phyloP scores from a whole-genome alignment of 2,329 filamentous ascomycete species.

The Bipolaris cookei region DNA sequence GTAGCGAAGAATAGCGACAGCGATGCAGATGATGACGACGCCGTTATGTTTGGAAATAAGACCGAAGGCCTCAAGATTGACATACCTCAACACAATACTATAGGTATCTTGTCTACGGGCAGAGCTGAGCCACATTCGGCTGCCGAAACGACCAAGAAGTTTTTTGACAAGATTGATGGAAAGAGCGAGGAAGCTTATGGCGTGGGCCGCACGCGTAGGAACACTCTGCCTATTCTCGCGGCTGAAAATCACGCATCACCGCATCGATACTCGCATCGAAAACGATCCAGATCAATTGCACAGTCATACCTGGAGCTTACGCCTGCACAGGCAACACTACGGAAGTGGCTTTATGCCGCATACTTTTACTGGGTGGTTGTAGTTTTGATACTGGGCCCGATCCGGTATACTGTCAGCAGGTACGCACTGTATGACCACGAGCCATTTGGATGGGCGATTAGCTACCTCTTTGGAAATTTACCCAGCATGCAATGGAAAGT shows the following conservation, averaged over 20 bases:
- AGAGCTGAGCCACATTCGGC: conserved; percentile 39
- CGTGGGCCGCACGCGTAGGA: conserved; percentile 36
- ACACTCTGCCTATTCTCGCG: conserved; percentile 41
- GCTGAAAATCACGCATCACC: conserved; percentile 31
- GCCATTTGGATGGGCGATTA: conserved; percentile 89
- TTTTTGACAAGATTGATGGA: conserved; percentile 17
- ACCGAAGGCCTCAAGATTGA: conserved; percentile 39
- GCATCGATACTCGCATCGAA: conserved; percentile 31
- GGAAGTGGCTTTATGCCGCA: conserved; percentile 83
- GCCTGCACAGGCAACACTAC: conserved; percentile 72
- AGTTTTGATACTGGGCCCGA: conserved; percentile 69
- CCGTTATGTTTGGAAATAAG: conserved; percentile 31
- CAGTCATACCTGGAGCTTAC: conserved; percentile 82
- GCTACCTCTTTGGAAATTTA: conserved; percentile 85
- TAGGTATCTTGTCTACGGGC: conserved; percentile 16
- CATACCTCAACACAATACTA: conserved; percentile 30
- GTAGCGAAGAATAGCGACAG: conserved; percentile 43
- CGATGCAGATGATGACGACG: conserved; percentile 58
- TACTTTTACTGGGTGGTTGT: conserved; percentile 76
- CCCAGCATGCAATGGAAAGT: conserved; percentile 74
- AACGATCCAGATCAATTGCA: conserved; percentile 42
- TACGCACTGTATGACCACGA: conserved; percentile 75
- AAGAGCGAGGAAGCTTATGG: conserved; percentile 7
- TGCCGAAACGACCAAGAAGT: conserved; percentile 33
- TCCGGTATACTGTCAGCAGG: conserved; percentile 71